phyloP scores from a whole-genome alignment of 2,329 filamentous ascomycete genomes.

The Aureobasidium sp. region DNA sequence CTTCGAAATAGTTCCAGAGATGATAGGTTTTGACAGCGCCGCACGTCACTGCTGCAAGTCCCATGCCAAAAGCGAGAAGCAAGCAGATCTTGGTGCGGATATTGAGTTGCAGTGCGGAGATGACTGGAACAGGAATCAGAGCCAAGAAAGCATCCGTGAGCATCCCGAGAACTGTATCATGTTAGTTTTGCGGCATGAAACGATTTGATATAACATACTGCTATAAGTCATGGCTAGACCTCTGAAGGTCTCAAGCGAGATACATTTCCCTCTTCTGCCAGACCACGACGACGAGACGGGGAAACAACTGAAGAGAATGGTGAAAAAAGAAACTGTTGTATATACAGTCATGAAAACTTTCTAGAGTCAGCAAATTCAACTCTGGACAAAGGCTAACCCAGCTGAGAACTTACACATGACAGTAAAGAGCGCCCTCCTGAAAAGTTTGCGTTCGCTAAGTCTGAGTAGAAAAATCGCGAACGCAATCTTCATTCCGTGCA shows the following conservation, averaged over 20 bases:
- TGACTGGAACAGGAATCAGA: constrained; percentile 36
- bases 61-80: constrained; percentile 31
- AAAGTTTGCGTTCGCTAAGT: constrained; percentile 33
- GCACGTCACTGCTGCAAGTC: constrained; percentile 36
- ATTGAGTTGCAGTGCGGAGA: constrained; percentile 39
- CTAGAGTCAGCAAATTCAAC: constrained; percentile 17
- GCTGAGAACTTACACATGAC: constrained; percentile 35
- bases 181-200: constrained; percentile 9
- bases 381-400: background rate
- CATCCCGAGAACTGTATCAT: constrained; percentile 30
- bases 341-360: constrained; percentile 38
- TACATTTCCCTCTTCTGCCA: constrained; percentile 36
- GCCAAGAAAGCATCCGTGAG: constrained; percentile 37
- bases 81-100: constrained; percentile 35
- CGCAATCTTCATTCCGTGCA: constrained; percentile 42
- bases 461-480: constrained; percentile 41
- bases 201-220: constrained; percentile 23
- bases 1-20: constrained; percentile 31
- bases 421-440: constrained; percentile 36
- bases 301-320: constrained; percentile 43
- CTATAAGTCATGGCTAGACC: constrained; percentile 43
- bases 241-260: constrained; percentile 34
- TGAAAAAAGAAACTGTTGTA: constrained; percentile 37
- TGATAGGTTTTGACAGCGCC: constrained; percentile 37
- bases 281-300: constrained; percentile 41